Evolutionary conservation across 1,284 basidiomycete species (phyloP).

Genomic region (Marasmius fiardii): DNA sequence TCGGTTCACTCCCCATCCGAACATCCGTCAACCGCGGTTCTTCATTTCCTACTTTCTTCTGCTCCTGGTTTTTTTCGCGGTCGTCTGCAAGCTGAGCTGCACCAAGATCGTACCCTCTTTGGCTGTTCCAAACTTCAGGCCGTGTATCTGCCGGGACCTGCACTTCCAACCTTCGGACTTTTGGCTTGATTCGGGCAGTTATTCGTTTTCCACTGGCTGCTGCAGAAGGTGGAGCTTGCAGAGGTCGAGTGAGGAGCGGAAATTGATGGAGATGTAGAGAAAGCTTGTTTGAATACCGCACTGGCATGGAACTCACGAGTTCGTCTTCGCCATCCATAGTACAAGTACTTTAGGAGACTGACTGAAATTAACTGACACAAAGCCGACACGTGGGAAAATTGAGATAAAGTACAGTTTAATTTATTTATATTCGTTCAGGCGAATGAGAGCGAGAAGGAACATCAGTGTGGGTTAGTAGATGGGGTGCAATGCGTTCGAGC

Average conservation of each 20-base stretch:
- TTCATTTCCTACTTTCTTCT: slow-evolving; percentile 47
- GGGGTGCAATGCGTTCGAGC: neutral
- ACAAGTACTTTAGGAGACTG: no score
- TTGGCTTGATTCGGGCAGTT: slow-evolving; percentile 64
- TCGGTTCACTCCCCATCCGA: slow-evolving; percentile 67
- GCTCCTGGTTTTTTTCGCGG: slow-evolving; percentile 66
- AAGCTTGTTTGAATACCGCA: slow-evolving; percentile 63
- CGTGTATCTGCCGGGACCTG: slow-evolving; percentile 76
- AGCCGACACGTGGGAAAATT: neutral
- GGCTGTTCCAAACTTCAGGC: slow-evolving; percentile 73
- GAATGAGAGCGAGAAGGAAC: neutral
- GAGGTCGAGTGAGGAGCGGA: slow-evolving; percentile 66
- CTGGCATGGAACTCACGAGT: slow-evolving; percentile 61
- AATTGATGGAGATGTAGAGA: slow-evolving; percentile 73
- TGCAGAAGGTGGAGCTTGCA: slow-evolving; percentile 74
- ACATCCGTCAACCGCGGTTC: slow-evolving; percentile 63
- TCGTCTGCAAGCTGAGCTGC: slow-evolving; percentile 65
- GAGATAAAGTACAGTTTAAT: neutral
- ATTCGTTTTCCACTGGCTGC: slow-evolving; percentile 69
- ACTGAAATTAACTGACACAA: slow-evolving; percentile 2
- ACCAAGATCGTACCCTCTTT: slow-evolving; percentile 63
- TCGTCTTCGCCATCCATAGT: slow-evolving; percentile 48
- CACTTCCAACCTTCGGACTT: slow-evolving; percentile 60
- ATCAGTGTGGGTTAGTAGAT: neutral
- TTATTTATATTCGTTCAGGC: neutral